A percentile compares a stretch with the other conserved stretches of the same genome.
phyloP scores from a whole-genome alignment of 176 grass and related monocot genomes.

The Pontederia paniculata region DNA sequence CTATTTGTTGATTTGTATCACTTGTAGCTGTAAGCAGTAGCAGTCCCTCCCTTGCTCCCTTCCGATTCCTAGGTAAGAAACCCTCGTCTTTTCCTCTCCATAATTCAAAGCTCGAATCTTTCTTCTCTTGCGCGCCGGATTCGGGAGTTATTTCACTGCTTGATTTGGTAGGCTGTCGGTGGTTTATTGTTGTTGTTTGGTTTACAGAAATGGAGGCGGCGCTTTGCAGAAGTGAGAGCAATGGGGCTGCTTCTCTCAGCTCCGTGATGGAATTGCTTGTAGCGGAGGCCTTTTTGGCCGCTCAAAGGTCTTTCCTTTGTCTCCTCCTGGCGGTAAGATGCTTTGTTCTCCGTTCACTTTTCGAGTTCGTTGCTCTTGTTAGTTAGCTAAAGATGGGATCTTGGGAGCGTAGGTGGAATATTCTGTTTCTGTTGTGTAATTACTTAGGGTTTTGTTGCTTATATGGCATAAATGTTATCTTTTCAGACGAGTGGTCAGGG shows the following conservation, averaged over 20 bases:
- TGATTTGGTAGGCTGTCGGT: background rate
- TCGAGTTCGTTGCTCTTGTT: background rate
- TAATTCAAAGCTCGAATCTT: too few relatives aligned
- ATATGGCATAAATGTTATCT: too few relatives aligned
- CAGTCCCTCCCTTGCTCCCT: background rate
- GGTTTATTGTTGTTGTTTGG: background rate
- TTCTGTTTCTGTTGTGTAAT: too few relatives aligned
- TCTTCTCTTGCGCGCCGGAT: too few relatives aligned
- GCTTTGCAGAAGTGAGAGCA: constrained; percentile 11
- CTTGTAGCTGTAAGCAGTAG: too few relatives aligned
- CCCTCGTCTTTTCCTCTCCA: background rate
- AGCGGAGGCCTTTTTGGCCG: constrained; percentile 18
- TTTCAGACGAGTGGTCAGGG: too few relatives aligned
- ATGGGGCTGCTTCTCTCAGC: constrained; percentile 3
- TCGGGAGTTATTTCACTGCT: background rate
- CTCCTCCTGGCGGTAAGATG: constrained; percentile 15
- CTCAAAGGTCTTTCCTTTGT: constrained; percentile 20
- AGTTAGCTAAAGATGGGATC: too few relatives aligned
- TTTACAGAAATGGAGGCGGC: constrained; percentile 20
- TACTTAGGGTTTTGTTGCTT: too few relatives aligned
- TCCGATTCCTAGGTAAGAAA: background rate
- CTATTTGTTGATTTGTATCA: too few relatives aligned
- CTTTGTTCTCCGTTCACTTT: background rate
- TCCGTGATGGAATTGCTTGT: constrained; percentile 12
- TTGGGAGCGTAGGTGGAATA: too few relatives aligned